A percentile compares a stretch with the other conserved stretches of the same genome.
phyloP scores from a whole-genome alignment of 345 rosid species.

The Conringia planisiliqua region DNA sequence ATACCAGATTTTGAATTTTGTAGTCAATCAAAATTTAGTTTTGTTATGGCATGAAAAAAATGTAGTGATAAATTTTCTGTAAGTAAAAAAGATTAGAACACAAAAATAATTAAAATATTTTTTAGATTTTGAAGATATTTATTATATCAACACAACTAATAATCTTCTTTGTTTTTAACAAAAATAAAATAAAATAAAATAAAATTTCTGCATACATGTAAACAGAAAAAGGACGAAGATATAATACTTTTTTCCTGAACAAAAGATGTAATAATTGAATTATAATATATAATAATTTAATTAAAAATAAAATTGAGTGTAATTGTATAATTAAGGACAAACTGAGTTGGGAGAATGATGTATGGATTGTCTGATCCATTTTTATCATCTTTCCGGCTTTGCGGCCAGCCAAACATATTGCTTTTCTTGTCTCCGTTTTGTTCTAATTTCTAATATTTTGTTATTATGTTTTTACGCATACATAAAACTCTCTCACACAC shows the following conservation, averaged over 20 bases:
- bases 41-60: background rate
- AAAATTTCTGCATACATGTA: background rate
- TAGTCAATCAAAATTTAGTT: background rate
- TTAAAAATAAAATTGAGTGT: background rate
- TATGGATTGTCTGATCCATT: background rate
- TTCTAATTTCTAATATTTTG: background rate
- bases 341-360: conserved; percentile 9
- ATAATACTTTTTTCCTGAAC: background rate
- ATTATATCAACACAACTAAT: background rate
- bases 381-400: conserved; percentile 19
- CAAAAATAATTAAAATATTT: background rate
- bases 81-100: background rate
- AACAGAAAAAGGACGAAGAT: background rate
- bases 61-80: background rate
- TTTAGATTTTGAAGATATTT: background rate
- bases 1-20: no score
- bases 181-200: no score
- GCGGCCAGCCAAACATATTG: conserved; percentile 25
- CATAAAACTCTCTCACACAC: background rate
- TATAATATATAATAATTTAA: background rate
- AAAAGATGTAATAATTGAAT: no score
- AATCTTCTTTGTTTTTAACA: background rate
- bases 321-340: background rate
- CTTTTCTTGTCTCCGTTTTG: conserved; percentile 10
- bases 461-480: background rate